Evolutionary conservation across 345 rosid genomes (phyloP), one percentile per base, ranked within the genome.

Genomic region (Acer saccharum): DNA sequence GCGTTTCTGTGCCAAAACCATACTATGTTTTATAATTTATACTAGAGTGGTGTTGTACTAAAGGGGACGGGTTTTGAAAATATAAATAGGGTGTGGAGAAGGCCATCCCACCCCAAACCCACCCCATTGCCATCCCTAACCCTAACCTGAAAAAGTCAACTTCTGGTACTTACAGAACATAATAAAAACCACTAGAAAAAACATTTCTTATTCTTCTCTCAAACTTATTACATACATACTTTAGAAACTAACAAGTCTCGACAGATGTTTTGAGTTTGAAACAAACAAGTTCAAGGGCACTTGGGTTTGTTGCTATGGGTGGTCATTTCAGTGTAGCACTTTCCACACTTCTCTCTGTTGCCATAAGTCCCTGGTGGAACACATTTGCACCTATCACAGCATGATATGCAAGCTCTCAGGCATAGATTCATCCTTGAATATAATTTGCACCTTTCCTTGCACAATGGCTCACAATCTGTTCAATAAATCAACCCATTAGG

Each of bases 311-410:
- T 89, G 50, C 85, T 80, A 72, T 76, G 90, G 60, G 98, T 93
- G 81, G 87, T 93, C 98, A 92, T 90, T 20, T 82, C 87, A 60
- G 88, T 92, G 89, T 95, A 95, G 80, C 99, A 95, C 80, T 84
- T 87, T 76, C 99, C 98, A 79, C 98, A 95, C 77, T 76, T 82
- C 82, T 93, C 96, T 25, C 83, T 86, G 84, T 93, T 93, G 20
- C 99, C 99, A 64, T 85, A 92, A 10, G 98, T 95, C 20, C 99
- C 98, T 46, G 98, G 99, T 0, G 99, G 99, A 66, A 95, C 99
- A 27, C 99, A 95, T 77, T 86, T 95, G 93, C 99, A 95, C 68
- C 96, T 81, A 81, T 85, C 84, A 71, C 99, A 95, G 87, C 99
- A 95, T 67, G 97, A 89, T 81, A 84, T 72, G 88, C 99, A 95